These are phyloP conservation scores for Yarrowia keelungensis DNA, from an alignment of 805 yeast genomes.

Conservation along the genomic window DNA sequence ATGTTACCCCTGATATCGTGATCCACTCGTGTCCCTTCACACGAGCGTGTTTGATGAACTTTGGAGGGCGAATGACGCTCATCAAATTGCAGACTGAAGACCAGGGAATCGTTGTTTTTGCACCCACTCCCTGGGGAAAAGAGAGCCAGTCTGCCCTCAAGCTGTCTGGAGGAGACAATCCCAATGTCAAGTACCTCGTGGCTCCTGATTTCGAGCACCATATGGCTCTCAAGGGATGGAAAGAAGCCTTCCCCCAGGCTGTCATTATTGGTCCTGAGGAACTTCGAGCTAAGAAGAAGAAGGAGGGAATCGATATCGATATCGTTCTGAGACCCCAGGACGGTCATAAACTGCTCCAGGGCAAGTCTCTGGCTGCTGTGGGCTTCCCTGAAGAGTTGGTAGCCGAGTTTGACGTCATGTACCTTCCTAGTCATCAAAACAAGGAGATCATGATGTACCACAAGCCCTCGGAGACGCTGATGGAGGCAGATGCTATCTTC, in stretches of 20 bases:
- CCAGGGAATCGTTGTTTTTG: conserved; percentile 40
- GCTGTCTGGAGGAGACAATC: conserved; percentile 21
- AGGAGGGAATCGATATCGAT: conserved; percentile 14
- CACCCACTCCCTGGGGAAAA: conserved; percentile 44
- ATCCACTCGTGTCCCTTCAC: conserved; percentile 44
- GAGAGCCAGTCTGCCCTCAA: conserved; percentile 42
- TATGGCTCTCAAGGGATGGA: conserved; percentile 63
- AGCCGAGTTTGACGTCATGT: conserved; percentile 61
- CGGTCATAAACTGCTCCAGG: conserved; percentile 23
- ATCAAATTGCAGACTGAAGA: conserved; percentile 41
- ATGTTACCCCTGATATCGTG: conserved; percentile 40
- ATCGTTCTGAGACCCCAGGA: conserved; percentile 19
- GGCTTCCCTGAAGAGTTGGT: conserved; percentile 51
- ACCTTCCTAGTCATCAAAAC: conserved; percentile 62
- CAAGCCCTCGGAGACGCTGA: conserved; percentile 56
- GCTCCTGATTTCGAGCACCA: conserved; percentile 73
- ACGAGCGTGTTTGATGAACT: conserved; percentile 38
- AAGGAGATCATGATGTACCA: conserved; percentile 64
- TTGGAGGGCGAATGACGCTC: conserved; percentile 44
- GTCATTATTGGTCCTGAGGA: conserved; percentile 60
- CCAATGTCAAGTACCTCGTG: conserved; percentile 52
- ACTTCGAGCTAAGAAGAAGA: conserved; percentile 18
- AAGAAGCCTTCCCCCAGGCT: conserved; percentile 55
- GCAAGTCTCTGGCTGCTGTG: conserved; percentile 1
- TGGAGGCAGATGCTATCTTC: conserved; percentile 54